Conservation (phyloP, 192 early-diverging fungal species). For the Chytriomyces sp. region DNA sequence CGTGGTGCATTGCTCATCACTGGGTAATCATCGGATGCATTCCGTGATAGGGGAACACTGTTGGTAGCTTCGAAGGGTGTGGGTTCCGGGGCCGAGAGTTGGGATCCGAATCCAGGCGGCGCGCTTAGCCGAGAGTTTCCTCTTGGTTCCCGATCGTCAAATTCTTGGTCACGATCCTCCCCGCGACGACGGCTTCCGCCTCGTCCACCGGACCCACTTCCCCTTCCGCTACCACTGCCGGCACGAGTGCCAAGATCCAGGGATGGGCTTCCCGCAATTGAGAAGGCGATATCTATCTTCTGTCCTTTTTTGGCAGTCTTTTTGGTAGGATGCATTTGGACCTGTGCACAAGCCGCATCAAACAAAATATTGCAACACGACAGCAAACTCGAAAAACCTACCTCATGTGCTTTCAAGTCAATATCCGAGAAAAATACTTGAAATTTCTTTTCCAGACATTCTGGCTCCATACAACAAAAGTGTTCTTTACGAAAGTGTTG, state of each 20-base stretch:
- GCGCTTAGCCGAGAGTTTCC: slow-evolving; percentile 31
- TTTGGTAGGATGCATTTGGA: slow-evolving; percentile 39
- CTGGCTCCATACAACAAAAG: slow-evolving; percentile 73
- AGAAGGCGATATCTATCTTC: slow-evolving; percentile 44
- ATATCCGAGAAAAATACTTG: slow-evolving; percentile 91
- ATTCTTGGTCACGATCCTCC: slow-evolving; percentile 10
- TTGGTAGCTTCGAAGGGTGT: slow-evolving; percentile 22
- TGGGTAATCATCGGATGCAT: not conserved
- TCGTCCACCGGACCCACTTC: not conserved
- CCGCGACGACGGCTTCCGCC: not conserved
- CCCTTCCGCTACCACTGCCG: slow-evolving; percentile 3
- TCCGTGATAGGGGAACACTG: not conserved
- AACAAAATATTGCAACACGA: slow-evolving; percentile 11
- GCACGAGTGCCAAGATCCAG: slow-evolving; percentile 16
- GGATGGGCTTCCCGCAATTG: slow-evolving; percentile 41
- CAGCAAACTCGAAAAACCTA: slow-evolving; percentile 42
- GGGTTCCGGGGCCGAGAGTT: slow-evolving; percentile 28
- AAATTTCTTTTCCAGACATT: slow-evolving; percentile 93
- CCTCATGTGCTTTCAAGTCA: slow-evolving; percentile 89
- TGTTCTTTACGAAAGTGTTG: slow-evolving; percentile 83
- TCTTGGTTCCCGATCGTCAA: slow-evolving; percentile 1
- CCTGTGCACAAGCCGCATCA: slow-evolving; percentile 8
- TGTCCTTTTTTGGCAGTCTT: slow-evolving; percentile 35
- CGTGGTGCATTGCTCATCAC: slow-evolving; percentile 5
- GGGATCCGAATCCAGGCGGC: slow-evolving; percentile 50